Percentiles rank a stretch among this genome's conserved stretches.
These are phyloP conservation scores for Heritiera littoralis DNA, from an alignment of 345 rosid species.

Conservation along the genomic window DNA sequence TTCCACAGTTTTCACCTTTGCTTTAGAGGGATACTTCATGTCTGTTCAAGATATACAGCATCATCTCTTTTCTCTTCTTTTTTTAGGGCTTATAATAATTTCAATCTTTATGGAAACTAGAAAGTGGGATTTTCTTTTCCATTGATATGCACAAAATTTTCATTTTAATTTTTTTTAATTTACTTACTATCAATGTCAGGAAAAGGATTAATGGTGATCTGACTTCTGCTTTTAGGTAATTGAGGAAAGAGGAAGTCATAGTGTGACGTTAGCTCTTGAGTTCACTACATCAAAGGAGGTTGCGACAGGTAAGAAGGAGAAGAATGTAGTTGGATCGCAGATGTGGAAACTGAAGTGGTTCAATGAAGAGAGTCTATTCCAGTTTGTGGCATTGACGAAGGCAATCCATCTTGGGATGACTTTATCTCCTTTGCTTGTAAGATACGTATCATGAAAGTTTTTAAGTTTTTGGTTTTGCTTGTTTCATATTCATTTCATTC, in stretches of 20 bases:
- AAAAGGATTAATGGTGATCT: neutral
- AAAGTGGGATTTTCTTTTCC: neutral
- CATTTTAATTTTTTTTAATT: neutral
- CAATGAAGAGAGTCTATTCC: slow-evolving; percentile 48
- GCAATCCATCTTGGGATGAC: slow-evolving; percentile 59
- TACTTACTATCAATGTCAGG: neutral
- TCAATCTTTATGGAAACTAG: neutral
- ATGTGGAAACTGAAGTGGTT: slow-evolving; percentile 77
- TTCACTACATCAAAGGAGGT: slow-evolving; percentile 34
- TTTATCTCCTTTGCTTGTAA: slow-evolving; percentile 48
- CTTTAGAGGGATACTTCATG: neutral
- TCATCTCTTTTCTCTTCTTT: neutral
- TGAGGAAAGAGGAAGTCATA: slow-evolving; percentile 38
- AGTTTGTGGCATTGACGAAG: slow-evolving; percentile 67
- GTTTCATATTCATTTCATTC: slow-evolving; percentile 49
- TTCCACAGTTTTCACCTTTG: neutral
- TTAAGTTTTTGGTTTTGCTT: neutral
- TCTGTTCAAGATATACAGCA: neutral
- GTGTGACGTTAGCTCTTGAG: slow-evolving; percentile 48
- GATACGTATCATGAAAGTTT: slow-evolving; percentile 37
- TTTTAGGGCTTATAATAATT: neutral
- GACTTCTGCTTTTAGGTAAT: slow-evolving; percentile 47
- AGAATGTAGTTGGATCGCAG: slow-evolving; percentile 17
- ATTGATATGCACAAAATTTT: neutral
- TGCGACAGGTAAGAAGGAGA: slow-evolving; percentile 13